phyloP scores from a whole-genome alignment of 1,139 yeast genomes.

The Kodamaea sp. region DNA sequence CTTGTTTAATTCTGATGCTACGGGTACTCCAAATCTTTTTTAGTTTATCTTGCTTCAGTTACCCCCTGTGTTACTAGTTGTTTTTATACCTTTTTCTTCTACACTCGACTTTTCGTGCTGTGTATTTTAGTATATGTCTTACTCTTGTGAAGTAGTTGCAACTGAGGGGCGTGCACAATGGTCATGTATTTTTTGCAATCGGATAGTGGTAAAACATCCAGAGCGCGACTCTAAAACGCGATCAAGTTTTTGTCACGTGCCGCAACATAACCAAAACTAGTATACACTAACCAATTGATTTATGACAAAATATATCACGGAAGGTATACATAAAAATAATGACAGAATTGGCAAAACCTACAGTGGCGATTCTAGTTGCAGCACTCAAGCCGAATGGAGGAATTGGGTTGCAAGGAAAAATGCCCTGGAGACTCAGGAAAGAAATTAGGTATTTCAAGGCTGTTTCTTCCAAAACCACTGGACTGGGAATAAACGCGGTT shows the following conservation, averaged over 20 bases:
- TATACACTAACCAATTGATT: too few species aligned
- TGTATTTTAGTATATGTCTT: conserved; percentile 11
- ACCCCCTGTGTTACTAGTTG: conserved; percentile 12
- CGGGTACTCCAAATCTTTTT: too few species aligned
- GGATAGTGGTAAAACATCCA: neutral
- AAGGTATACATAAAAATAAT: too few species aligned
- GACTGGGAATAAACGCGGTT: conserved; percentile 62
- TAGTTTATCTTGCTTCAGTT: too few species aligned
- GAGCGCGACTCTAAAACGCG: neutral
- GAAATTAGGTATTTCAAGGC: conserved; percentile 86
- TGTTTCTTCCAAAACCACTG: conserved; percentile 54
- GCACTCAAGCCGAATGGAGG: conserved; percentile 80
- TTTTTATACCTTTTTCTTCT: conserved; percentile 6
- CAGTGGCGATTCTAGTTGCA: conserved; percentile 74
- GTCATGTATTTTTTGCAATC: conserved; percentile 4
- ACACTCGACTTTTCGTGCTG: conserved; percentile 8
- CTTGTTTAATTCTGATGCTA: too few species aligned
- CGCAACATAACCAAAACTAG: too few species aligned
- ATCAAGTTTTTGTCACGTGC: too few species aligned
- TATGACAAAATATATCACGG: too few species aligned
- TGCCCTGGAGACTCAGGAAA: conserved; percentile 85
- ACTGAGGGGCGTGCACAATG: neutral
- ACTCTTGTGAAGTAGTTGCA: conserved; percentile 5
- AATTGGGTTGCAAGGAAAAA: conserved; percentile 75
- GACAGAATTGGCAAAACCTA: conserved; percentile 21